Conservation (phyloP, 164 flowering plant genomes). For the Vitis vinifera region ASM3070453v1 NC_081808.1:1490001-1490500, state of each 20-base stretch:
- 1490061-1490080: conserved; percentile 27
- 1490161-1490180: neutral
- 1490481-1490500: too few species aligned
- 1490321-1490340: neutral
- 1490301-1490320: neutral
- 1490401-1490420: too few species aligned
- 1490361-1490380: neutral
- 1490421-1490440: neutral
- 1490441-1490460: neutral
- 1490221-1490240: conserved; percentile 2
- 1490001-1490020: conserved; percentile 27
- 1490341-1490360: conserved; percentile 1
- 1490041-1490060: conserved; percentile 32
- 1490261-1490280: neutral
- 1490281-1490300: neutral
- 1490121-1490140: conserved; percentile 8
- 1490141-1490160: conserved; percentile 10
- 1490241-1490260: conserved; percentile 1
- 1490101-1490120: conserved; percentile 25
- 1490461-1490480: neutral
- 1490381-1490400: neutral
- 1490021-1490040: conserved; percentile 31
- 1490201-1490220: too few species aligned
- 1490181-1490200: neutral
- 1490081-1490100: conserved; percentile 42